Percentiles rank a stretch among this genome's conserved stretches.
These are phyloP conservation scores for Podospora bellae-mahoneyi DNA, from an alignment of 495 filamentous ascomycete species.

Conservation along the genomic window DNA sequence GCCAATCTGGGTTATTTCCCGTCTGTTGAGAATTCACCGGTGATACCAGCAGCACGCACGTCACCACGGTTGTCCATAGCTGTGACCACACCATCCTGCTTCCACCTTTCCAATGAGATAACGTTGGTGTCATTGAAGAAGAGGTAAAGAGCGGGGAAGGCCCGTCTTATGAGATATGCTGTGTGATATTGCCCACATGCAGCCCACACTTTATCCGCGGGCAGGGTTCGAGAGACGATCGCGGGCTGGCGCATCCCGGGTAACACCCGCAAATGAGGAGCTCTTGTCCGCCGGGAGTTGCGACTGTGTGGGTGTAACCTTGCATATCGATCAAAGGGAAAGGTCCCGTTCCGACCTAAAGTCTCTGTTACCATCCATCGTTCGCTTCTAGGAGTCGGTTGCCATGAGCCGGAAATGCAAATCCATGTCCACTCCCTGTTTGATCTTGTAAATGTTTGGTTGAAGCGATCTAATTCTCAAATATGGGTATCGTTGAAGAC, in stretches of 20 bases:
- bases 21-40: slow-evolving; percentile 29
- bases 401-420: too few relatives aligned
- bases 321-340: not conserved
- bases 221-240: not conserved
- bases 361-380: too few relatives aligned
- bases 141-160: not conserved
- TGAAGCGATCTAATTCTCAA: not conserved
- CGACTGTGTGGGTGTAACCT: not conserved
- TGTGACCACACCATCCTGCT: slow-evolving; percentile 16
- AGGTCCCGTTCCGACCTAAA: not conserved
- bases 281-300: not conserved
- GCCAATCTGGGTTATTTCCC: slow-evolving; percentile 44
- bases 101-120: not conserved
- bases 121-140: not conserved
- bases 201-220: not conserved
- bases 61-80: slow-evolving; percentile 13
- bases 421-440: not conserved
- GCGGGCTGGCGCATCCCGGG: not conserved
- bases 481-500: slow-evolving; percentile 5
- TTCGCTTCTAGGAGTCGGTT: too few relatives aligned
- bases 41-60: not conserved
- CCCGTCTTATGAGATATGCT: not conserved
- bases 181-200: not conserved
- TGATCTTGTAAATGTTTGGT: not conserved
- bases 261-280: not conserved